Conservation (phyloP, 768 basidiomycete species). For the Nidula microcarpa region DNA sequence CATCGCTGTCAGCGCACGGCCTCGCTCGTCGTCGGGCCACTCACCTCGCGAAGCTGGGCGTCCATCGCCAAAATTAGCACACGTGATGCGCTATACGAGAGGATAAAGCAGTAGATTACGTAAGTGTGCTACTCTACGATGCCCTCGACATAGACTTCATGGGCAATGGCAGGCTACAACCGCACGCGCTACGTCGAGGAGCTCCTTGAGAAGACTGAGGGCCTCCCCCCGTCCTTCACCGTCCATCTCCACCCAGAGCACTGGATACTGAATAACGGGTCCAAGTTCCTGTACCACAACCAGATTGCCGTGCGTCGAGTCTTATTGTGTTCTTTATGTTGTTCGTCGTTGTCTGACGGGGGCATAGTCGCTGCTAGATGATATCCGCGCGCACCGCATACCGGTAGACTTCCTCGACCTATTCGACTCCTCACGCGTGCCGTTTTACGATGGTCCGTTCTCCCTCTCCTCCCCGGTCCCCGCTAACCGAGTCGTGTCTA, state of each 20-base stretch:
- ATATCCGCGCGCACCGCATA: constrained; percentile 79
- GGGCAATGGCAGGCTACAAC: constrained; percentile 69
- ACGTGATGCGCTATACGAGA: constrained; percentile 27
- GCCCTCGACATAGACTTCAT: no score
- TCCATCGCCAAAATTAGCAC: constrained; percentile 25
- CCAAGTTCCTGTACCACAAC: constrained; percentile 79
- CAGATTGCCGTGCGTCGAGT: constrained; percentile 54
- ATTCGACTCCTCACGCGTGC: constrained; percentile 68
- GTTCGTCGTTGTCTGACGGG: constrained; percentile 2
- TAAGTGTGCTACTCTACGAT: neutral
- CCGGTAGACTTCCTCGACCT: constrained; percentile 83
- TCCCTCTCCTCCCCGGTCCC: neutral
- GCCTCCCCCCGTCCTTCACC: constrained; percentile 68
- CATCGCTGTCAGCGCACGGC: neutral
- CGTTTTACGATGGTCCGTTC: constrained; percentile 78
- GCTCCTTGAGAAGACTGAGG: constrained; percentile 54
- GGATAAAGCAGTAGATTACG: neutral
- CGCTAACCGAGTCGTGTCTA: constrained; percentile 19
- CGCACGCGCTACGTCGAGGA: constrained; percentile 61
- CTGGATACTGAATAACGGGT: constrained; percentile 80
- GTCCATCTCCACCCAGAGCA: constrained; percentile 76
- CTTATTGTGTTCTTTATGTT: constrained; percentile 1
- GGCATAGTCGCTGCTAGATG: constrained; percentile 71
- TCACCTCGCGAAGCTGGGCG: constrained; percentile 44
- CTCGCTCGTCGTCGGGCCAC: constrained; percentile 2